Conservation (phyloP, 768 basidiomycete species). For the Dioszegia crocea region DNA sequence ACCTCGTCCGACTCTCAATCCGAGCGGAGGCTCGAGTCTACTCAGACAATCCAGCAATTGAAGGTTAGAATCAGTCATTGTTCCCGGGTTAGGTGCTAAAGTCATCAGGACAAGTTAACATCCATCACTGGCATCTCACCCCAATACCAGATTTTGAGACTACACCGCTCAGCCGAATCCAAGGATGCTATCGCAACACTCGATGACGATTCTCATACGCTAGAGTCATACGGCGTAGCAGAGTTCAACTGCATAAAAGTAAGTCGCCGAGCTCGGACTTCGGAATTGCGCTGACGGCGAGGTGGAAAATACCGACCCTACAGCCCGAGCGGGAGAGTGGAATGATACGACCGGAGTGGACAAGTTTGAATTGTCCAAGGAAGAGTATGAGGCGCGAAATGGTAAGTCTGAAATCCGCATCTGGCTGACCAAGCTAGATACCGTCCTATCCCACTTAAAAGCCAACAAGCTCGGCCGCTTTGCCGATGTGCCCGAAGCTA, state of each 20-base stretch:
- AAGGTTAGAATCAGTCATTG: constrained; percentile 58
- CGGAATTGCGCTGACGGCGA: constrained; percentile 36
- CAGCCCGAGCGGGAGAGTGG: constrained; percentile 70
- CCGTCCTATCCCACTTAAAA: constrained; percentile 84
- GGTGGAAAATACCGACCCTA: constrained; percentile 74
- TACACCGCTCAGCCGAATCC: constrained; percentile 62
- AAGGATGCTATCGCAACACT: constrained; percentile 55
- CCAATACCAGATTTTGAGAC: constrained; percentile 63
- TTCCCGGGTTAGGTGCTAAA: not conserved
- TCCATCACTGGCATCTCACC: constrained; percentile 84
- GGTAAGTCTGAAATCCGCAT: constrained; percentile 54
- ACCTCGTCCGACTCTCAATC: constrained; percentile 83
- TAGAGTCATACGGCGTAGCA: constrained; percentile 69
- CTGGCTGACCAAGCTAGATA: constrained; percentile 53
- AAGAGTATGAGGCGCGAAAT: constrained; percentile 72
- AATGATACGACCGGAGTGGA: constrained; percentile 80
- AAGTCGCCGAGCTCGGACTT: constrained; percentile 20
- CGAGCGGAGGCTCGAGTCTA: constrained; percentile 76
- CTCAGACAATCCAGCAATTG: constrained; percentile 68
- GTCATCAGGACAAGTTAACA: constrained; percentile 68
- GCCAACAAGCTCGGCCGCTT: constrained; percentile 83
- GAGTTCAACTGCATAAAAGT: constrained; percentile 82
- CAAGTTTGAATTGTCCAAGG: constrained; percentile 81
- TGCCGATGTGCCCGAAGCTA: constrained; percentile 51
- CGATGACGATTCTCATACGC: constrained; percentile 62